Evolutionary conservation across 331 rosid species (phyloP), one percentile per base, ranked within the genome.

Genomic region (Pyracantha coccinea): DNA sequence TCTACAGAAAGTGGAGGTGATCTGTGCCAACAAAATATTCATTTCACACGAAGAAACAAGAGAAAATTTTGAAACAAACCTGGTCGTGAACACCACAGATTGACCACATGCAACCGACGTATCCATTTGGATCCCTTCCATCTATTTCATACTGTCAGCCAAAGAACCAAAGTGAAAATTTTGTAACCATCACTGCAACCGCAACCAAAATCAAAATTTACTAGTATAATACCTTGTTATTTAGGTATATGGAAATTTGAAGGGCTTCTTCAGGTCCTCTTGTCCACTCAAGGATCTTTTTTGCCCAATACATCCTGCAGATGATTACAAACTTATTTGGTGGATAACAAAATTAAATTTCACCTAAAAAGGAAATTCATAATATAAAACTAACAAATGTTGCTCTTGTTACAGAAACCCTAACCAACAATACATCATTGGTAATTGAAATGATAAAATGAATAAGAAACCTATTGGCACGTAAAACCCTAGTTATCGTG

Each of bases 31-130:
- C 45, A 38, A 38, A 38, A 38, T 38, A 38, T 38, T 38, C 45
- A 38, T 38, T 0, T 38, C 45, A 38, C 14, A 38, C 13, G 4
- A 38, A 38, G 45, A 14, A 38, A 38, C 45, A 2, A 38, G 45
- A 38, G 45, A 50, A 50, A 50, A 5, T 50, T 15, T 55, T 64
- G 73, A 64, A 58, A 62, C 79, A 17, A 69, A 94, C 99, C 97
- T 94, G 99, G 89, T 94, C 97, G 61, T 94, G 99, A 66, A 91
- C 87, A 25, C 99, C 97, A 11, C 97, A 90, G 59, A 94, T 85
- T 32, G 99, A 91, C 99, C 97, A 94, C 97, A 94, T 91, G 86
- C 98, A 94, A 68, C 98, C 98, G 20, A 81, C 91, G 5, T 90
- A 94, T 57, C 98, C 97, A 78, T 63, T 91, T 27, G 97, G 97